These are phyloP conservation scores for Osmanthus fragrans DNA, from an alignment of 257 asterid genomes.

Conservation along the genomic window DNA sequence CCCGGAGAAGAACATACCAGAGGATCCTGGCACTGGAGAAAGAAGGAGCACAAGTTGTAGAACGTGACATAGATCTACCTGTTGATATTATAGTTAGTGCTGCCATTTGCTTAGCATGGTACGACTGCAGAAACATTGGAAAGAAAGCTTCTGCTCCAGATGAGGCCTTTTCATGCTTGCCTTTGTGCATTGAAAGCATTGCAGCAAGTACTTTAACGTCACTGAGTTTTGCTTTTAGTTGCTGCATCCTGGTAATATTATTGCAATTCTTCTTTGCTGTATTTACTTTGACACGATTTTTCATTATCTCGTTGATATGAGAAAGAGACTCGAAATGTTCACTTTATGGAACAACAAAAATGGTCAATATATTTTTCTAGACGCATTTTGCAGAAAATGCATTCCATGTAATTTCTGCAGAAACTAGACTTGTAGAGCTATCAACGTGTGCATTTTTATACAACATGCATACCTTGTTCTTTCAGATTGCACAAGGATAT, in stretches of 20 bases:
- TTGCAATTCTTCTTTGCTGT: slow-evolving; percentile 22
- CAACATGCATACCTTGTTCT: slow-evolving; percentile 3
- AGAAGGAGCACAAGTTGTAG: slow-evolving; percentile 81
- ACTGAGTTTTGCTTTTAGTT: slow-evolving; percentile 86
- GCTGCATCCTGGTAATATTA: slow-evolving; percentile 88
- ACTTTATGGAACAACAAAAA: neutral
- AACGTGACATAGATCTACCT: slow-evolving; percentile 79
- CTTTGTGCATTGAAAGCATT: slow-evolving; percentile 82
- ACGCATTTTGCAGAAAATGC: neutral
- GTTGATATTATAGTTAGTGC: slow-evolving; percentile 77
- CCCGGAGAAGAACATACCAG: slow-evolving; percentile 90
- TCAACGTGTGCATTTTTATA: neutral
- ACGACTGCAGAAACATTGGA: slow-evolving; percentile 75
- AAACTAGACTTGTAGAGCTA: slow-evolving; percentile 7
- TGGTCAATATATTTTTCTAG: neutral
- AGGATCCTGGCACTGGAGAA: slow-evolving; percentile 85
- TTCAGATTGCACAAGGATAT: neutral
- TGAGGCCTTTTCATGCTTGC: slow-evolving; percentile 77
- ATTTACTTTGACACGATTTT: slow-evolving; percentile 22
- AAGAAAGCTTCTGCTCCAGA: slow-evolving; percentile 79
- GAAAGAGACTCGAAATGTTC: neutral
- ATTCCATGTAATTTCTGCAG: slow-evolving; percentile 7
- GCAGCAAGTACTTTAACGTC: slow-evolving; percentile 82
- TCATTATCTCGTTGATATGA: slow-evolving; percentile 10
- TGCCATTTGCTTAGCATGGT: slow-evolving; percentile 87